phyloP scores from a whole-genome alignment of 306 rosid genomes.

The Cucumis melo region DNA sequence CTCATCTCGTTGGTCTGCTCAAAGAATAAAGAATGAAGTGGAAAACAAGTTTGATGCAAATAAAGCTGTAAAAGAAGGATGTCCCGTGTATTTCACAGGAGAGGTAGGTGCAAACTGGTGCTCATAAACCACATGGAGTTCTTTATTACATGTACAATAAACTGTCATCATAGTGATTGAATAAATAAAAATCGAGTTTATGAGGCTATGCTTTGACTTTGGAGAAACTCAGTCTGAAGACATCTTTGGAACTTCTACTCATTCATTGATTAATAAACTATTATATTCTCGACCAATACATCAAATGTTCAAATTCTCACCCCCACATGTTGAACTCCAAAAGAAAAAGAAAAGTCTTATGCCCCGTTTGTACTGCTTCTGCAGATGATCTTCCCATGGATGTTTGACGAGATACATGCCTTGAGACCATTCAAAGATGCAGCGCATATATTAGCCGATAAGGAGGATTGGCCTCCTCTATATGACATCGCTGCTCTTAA shows the following conservation, averaged over 20 bases:
- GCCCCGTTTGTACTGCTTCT: constrained; percentile 1
- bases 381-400: constrained; percentile 94
- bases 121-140: neutral
- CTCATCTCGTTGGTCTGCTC: constrained; percentile 66
- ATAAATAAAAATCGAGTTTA: neutral
- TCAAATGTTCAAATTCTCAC: too few species aligned
- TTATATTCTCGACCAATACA: neutral
- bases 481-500: constrained; percentile 47
- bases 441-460: constrained; percentile 61
- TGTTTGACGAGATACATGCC: constrained; percentile 90
- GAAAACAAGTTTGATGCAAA: constrained; percentile 53
- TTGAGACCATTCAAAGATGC: constrained; percentile 60
- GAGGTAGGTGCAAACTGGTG: constrained; percentile 37
- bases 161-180: neutral
- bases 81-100: constrained; percentile 57
- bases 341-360: neutral
- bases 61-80: constrained; percentile 47
- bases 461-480: constrained; percentile 74
- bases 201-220: neutral
- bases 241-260: neutral
- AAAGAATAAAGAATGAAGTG: constrained; percentile 41
- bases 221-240: neutral
- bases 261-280: neutral
- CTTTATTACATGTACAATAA: neutral
- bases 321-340: neutral